Percentiles rank a stretch among this genome's conserved stretches.
These are phyloP conservation scores for Hapsidospora chrysogenum DNA, from an alignment of 495 filamentous ascomycete species.

Conservation along the genomic window DNA sequence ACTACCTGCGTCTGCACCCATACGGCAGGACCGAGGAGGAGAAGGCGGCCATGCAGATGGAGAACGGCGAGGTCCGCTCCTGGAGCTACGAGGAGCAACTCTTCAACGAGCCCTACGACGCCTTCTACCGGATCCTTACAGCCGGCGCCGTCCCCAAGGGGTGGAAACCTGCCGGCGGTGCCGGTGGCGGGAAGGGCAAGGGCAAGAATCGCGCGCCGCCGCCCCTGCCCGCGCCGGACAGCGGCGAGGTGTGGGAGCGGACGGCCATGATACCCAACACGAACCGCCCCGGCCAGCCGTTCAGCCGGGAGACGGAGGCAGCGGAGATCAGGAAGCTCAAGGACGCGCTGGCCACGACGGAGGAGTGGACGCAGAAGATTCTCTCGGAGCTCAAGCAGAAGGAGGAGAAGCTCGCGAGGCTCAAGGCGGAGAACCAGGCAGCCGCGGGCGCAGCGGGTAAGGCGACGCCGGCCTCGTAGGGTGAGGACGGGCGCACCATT, in stretches of 20 bases:
- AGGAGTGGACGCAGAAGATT: constrained; percentile 42
- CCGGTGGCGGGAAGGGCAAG: constrained; percentile 22
- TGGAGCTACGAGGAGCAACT: constrained; percentile 81
- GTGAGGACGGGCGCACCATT: neutral
- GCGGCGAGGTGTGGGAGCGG: constrained; percentile 35
- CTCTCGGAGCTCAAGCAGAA: constrained; percentile 48
- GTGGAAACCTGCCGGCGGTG: constrained; percentile 15
- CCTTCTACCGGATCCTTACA: constrained; percentile 70
- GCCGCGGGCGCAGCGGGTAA: constrained; percentile 1
- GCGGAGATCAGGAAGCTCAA: constrained; percentile 56
- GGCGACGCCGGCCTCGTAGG: neutral
- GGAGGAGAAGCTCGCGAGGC: constrained; percentile 28
- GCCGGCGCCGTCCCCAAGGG: constrained; percentile 32
- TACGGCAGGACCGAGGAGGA: constrained; percentile 64
- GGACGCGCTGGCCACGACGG: constrained; percentile 52
- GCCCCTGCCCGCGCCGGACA: constrained; percentile 10
- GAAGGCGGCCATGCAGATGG: constrained; percentile 43
- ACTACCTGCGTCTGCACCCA: constrained; percentile 79
- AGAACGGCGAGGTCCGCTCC: constrained; percentile 46
- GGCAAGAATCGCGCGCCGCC: constrained; percentile 4
- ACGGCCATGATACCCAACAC: constrained; percentile 55
- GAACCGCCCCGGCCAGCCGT: constrained; percentile 49
- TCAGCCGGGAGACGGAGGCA: constrained; percentile 56
- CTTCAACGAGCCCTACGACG: constrained; percentile 90
- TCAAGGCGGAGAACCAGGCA: constrained; percentile 17